These are phyloP conservation scores for Rhynchospora tenuis DNA, from an alignment of 176 grass and related monocot species.

Conservation along the genomic window DNA sequence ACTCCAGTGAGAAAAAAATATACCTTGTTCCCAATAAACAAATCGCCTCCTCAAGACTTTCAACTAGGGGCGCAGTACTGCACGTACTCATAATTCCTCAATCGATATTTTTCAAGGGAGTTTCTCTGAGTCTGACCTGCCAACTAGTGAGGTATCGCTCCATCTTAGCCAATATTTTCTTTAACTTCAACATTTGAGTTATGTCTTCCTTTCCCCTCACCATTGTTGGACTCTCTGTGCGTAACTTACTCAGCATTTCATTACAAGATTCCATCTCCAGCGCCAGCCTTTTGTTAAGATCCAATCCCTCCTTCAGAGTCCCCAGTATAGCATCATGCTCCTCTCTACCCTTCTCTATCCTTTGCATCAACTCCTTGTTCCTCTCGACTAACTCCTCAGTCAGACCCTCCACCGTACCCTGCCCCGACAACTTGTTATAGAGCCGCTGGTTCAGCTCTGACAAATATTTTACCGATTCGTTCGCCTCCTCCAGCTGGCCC, in stretches of 20 bases:
- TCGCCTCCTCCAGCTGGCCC: constrained; percentile 19
- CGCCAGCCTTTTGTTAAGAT: constrained; percentile 12
- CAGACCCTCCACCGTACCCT: not conserved
- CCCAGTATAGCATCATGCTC: not conserved
- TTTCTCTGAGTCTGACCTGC: not conserved
- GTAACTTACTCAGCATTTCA: constrained; percentile 13
- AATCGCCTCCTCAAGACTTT: not conserved
- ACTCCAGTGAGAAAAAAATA: not conserved
- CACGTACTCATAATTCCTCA: not conserved
- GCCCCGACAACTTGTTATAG: constrained; percentile 19
- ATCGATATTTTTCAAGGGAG: constrained; percentile 1
- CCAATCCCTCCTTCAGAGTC: constrained; percentile 3
- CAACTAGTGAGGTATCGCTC: constrained; percentile 8
- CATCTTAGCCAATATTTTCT: constrained; percentile 19
- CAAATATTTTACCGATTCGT: constrained; percentile 30
- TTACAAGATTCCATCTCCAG: constrained; percentile 13
- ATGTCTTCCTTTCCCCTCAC: not conserved
- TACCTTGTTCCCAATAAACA: not conserved
- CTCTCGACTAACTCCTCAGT: not conserved
- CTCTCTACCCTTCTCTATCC: not conserved
- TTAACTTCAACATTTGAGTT: not conserved
- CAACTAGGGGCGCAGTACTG: not conserved
- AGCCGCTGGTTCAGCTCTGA: constrained; percentile 21
- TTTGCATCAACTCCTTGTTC: constrained; percentile 16
- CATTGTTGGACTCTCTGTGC: not conserved